These are phyloP conservation scores for Boletus rubroflammeus DNA, from an alignment of 768 basidiomycete genomes.

Conservation along the genomic window DNA sequence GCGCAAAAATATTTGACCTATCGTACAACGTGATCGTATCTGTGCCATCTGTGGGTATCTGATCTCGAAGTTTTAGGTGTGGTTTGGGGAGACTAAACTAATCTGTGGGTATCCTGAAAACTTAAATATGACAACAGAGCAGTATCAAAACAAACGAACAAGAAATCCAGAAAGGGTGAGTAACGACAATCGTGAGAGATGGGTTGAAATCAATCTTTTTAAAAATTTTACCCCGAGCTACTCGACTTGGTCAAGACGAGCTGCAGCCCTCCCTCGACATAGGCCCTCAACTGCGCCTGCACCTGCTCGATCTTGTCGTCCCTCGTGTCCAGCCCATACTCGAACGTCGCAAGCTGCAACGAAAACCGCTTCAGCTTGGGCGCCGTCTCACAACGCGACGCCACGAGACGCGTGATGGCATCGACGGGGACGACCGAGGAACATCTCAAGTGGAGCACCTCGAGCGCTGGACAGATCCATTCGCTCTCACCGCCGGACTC, in stretches of 20 bases:
- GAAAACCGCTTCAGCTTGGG: conserved; percentile 17
- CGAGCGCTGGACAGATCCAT: conserved; percentile 22
- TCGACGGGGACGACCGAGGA: conserved; percentile 24
- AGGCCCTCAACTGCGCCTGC: conserved; percentile 6
- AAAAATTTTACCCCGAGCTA: conserved; percentile 1
- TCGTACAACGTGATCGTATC: neutral
- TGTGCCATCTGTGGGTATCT: too few species aligned
- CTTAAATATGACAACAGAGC: neutral
- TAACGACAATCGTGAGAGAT: neutral
- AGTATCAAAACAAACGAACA: neutral
- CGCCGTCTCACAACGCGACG: conserved; percentile 18
- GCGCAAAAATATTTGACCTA: neutral
- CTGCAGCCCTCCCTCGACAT: conserved; percentile 24
- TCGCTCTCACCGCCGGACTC: neutral
- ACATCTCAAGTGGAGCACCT: conserved; percentile 24
- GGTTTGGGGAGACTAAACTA: too few species aligned
- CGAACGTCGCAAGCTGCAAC: conserved; percentile 27
- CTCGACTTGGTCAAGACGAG: conserved; percentile 24
- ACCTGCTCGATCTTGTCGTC: conserved; percentile 26
- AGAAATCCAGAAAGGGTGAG: neutral
- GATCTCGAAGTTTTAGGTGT: too few species aligned
- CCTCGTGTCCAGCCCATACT: conserved; percentile 29
- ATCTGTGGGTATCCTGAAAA: neutral
- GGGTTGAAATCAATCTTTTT: neutral
- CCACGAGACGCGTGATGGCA: conserved; percentile 21